Evolutionary conservation across 257 asterid genomes (phyloP).

Genomic region (Penstemon eatonii): DNA sequence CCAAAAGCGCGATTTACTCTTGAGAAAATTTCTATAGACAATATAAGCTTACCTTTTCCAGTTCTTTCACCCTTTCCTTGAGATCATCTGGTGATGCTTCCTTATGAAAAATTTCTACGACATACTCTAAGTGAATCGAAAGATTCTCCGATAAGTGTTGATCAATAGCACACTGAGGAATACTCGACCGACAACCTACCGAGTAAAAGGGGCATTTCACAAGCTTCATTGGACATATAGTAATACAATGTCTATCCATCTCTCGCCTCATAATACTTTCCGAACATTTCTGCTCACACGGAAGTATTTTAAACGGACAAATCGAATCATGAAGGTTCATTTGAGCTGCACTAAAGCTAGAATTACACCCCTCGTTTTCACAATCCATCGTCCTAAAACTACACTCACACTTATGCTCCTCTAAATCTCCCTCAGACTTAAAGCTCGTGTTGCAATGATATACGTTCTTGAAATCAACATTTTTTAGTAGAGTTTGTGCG

Average conservation of each 20-base stretch:
- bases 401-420: slow-evolving; percentile 44
- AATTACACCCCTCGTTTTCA: slow-evolving; percentile 57
- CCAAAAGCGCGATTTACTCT: too few relatives aligned
- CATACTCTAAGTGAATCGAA: slow-evolving; percentile 43
- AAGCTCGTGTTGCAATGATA: slow-evolving; percentile 56
- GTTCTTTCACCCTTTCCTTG: slow-evolving; percentile 47
- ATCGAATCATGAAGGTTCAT: slow-evolving; percentile 47
- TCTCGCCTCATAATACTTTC: slow-evolving; percentile 63
- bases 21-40: too few relatives aligned
- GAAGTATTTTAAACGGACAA: slow-evolving; percentile 66
- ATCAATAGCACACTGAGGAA: slow-evolving; percentile 48
- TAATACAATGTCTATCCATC: slow-evolving; percentile 77
- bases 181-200: slow-evolving; percentile 52
- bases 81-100: slow-evolving; percentile 48
- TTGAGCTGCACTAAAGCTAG: slow-evolving; percentile 60
- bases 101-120: slow-evolving; percentile 49
- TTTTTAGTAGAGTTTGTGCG: slow-evolving; percentile 58
- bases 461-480: slow-evolving; percentile 55
- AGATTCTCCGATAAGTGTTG: slow-evolving; percentile 54
- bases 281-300: slow-evolving; percentile 68
- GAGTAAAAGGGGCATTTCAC: slow-evolving; percentile 64
- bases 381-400: slow-evolving; percentile 53
- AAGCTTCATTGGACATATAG: slow-evolving; percentile 74
- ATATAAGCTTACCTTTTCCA: slow-evolving; percentile 37
- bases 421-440: slow-evolving; percentile 47